Evolutionary conservation across 805 yeast species (phyloP), one percentile per base, ranked within the genome.

Genomic region (Cyberlindnera mississippiensis): DNA sequence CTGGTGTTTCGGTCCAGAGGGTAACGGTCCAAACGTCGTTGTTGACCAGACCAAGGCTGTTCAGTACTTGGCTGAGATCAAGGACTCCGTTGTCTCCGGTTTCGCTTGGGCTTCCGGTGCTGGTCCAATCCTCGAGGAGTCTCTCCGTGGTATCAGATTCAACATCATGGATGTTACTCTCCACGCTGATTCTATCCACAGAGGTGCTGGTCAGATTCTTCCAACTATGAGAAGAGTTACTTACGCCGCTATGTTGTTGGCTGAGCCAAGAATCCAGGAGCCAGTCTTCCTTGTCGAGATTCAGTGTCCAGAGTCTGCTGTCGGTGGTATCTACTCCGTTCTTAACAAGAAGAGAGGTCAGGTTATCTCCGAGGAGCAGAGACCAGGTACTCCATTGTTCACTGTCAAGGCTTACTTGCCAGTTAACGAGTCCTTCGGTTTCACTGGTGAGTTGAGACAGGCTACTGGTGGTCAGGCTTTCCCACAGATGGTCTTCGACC

Each of bases 381-480:
- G 97, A 79, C 98, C 98, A 74, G 99, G 99, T 85, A 91, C 99
- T 63, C 98, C 99, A 76, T 82, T 93, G 80, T 93, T 93, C 83
- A 89, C 96, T 65, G 95, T 91, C 74, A 93, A 91, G 88, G 99
- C 99, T 65, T 86, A 89, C 96, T 82, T 91, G 78, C 99, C 99
- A 72, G 97, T 91, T 63, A 93, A 91, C 78, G 99, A 93, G 82
- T 91, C 99, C 47, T 91, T 93, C 85, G 99, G 99, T 85, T 91
- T 91, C 96, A 85, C 96, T 64, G 93, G 95, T 80, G 96, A 90
- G 68, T 85, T 91, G 69, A 88, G 99, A 82, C 97, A 91, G 79
- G 96, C 98, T 69, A 91, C 99, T 68, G 97, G 96, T 86, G 99
- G 99, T 75, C 99, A 91, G 82, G 99, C 99, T 73, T 91, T 91